Percentiles rank a stretch among this genome's conserved stretches.
Evolutionary conservation across 768 basidiomycete species (phyloP).

Genomic region (Tulasnella sp.): DNA sequence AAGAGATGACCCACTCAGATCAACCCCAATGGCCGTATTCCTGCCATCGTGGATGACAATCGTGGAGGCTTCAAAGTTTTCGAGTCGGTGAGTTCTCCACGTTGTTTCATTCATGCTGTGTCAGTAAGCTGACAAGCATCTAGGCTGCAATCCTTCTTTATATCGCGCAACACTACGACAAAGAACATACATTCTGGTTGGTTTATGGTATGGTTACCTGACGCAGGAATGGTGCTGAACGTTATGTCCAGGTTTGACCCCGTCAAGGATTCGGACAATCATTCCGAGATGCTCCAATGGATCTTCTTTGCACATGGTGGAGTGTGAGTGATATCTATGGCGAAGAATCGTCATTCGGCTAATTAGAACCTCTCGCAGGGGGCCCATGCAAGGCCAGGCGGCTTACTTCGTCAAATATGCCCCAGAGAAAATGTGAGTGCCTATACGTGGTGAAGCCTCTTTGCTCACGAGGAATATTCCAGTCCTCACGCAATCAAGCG

Average conservation of each 20-base stretch:
- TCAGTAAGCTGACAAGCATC: too few relatives aligned
- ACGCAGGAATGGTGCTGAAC: not conserved
- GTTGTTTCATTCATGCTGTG: too few relatives aligned
- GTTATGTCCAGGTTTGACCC: constrained; percentile 36
- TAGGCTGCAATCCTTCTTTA: constrained; percentile 65
- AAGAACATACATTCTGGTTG: constrained; percentile 46
- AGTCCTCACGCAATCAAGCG: constrained; percentile 8
- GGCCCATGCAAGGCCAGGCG: constrained; percentile 20
- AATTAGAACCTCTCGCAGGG: too few relatives aligned
- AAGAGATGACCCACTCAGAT: too few relatives aligned
- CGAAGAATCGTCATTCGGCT: too few relatives aligned
- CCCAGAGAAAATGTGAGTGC: constrained; percentile 14
- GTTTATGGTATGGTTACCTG: not conserved
- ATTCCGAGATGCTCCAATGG: constrained; percentile 71
- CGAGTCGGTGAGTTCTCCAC: constrained; percentile 16
- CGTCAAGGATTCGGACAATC: constrained; percentile 34
- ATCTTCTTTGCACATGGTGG: constrained; percentile 78
- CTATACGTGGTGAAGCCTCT: not conserved
- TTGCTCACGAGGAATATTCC: too few relatives aligned
- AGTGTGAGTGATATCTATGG: too few relatives aligned
- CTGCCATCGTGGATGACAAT: constrained; percentile 19
- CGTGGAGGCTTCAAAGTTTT: constrained; percentile 17
- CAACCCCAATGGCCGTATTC: constrained; percentile 21
- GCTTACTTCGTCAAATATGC: constrained; percentile 12
- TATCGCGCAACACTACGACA: constrained; percentile 69